A percentile compares a stretch with the other conserved stretches of the same genome.
Conservation (phyloP, 306 rosid genomes). For the Fragaria vesca region DNA sequence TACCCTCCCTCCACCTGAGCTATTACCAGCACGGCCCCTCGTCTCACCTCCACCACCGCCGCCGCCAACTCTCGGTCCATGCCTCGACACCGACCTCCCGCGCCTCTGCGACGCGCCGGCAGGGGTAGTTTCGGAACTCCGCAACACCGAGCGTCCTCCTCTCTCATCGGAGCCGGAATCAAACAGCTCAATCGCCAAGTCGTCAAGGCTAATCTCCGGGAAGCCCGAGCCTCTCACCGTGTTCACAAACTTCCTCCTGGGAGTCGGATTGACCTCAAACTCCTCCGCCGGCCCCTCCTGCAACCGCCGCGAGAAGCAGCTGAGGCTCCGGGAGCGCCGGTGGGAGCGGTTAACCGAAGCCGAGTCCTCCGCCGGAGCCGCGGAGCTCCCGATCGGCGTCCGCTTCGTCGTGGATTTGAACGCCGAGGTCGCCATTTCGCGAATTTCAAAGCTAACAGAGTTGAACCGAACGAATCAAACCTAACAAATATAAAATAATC, state of each 20-base stretch:
- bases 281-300: slow-evolving; percentile 28
- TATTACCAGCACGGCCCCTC: slow-evolving; percentile 33
- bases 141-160: slow-evolving; percentile 47
- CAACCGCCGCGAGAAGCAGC: slow-evolving; percentile 56
- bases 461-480: background rate
- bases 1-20: slow-evolving; percentile 36
- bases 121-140: slow-evolving; percentile 42
- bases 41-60: slow-evolving; percentile 34
- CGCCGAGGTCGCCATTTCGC: slow-evolving; percentile 80
- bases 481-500: background rate
- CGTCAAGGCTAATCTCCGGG: slow-evolving; percentile 96
- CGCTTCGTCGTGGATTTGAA: slow-evolving; percentile 93
- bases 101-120: slow-evolving; percentile 52
- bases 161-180: slow-evolving; percentile 40
- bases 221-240: slow-evolving; percentile 81
- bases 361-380: slow-evolving; percentile 44
- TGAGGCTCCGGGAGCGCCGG: slow-evolving; percentile 94
- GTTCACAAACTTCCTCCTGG: slow-evolving; percentile 73
- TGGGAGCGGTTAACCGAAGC: slow-evolving; percentile 47
- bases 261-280: slow-evolving; percentile 33
- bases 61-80: slow-evolving; percentile 30
- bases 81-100: slow-evolving; percentile 95
- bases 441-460: background rate
- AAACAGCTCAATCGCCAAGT: slow-evolving; percentile 82
- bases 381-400: slow-evolving; percentile 52